phyloP scores from a whole-genome alignment of 306 rosid genomes.

The Arachis stenosperma region DNA sequence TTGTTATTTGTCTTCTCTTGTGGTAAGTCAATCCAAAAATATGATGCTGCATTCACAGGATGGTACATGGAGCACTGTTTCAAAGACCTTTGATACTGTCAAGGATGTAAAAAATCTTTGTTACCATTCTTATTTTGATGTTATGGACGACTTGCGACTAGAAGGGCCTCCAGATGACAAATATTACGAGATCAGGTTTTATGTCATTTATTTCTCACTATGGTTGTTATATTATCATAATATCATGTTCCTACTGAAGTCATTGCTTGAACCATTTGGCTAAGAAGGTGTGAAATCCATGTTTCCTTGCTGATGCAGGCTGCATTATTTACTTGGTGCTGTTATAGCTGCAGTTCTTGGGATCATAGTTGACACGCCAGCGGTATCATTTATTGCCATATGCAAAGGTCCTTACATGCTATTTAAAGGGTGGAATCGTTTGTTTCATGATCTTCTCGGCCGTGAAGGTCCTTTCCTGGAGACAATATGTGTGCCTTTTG shows the following conservation, averaged over 20 bases:
- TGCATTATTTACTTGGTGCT: conserved; percentile 69
- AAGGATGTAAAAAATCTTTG: conserved; percentile 72
- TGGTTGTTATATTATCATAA: conserved; percentile 11
- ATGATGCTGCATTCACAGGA: conserved; percentile 59
- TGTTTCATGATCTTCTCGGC: conserved; percentile 90
- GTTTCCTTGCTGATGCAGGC: conserved; percentile 52
- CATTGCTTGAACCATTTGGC: not conserved
- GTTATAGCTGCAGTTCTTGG: conserved; percentile 68
- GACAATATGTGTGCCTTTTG: conserved; percentile 95
- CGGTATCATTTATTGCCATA: conserved; percentile 69
- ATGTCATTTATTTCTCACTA: conserved; percentile 13
- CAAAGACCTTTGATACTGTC: conserved; percentile 59
- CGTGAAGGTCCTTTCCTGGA: conserved; percentile 99
- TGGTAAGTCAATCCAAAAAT: conserved; percentile 34
- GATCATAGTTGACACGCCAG: conserved; percentile 63
- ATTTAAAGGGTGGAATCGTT: conserved; percentile 93
- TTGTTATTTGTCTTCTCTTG: conserved; percentile 29
- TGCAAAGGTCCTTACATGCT: conserved; percentile 87
- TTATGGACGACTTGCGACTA: conserved; percentile 66
- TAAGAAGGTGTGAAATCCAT: conserved; percentile 6
- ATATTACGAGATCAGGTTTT: conserved; percentile 80
- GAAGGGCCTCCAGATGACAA: conserved; percentile 57
- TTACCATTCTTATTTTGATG: conserved; percentile 66
- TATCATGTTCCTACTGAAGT: not conserved
- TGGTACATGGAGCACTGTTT: conserved; percentile 73